These are phyloP conservation scores for Saturnispora galanensis DNA, from an alignment of 805 yeast genomes.

Conservation along the genomic window DNA sequence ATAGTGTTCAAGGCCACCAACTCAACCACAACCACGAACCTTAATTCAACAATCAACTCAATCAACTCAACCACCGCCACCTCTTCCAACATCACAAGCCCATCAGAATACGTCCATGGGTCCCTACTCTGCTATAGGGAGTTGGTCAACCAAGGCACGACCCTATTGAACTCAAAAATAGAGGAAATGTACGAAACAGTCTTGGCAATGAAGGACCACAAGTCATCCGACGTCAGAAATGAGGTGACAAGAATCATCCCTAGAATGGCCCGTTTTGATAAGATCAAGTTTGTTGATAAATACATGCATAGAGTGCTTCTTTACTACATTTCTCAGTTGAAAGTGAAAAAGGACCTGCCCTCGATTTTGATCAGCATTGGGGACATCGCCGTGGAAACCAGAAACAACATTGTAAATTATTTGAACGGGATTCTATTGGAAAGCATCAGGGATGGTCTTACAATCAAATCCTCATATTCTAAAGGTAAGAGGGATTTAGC, in stretches of 20 bases:
- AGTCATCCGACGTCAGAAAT: conserved; percentile 62
- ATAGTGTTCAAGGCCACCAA: conserved; percentile 17
- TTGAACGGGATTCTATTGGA: conserved; percentile 82
- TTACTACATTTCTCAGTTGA: conserved; percentile 68
- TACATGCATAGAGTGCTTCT: conserved; percentile 73
- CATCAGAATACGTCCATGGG: conserved; percentile 74
- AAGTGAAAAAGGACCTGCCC: conserved; percentile 61
- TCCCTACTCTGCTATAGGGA: conserved; percentile 75
- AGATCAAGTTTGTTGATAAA: conserved; percentile 63
- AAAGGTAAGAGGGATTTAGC: conserved; percentile 65
- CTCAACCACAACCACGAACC: background rate
- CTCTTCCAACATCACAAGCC: conserved; percentile 13
- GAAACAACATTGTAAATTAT: conserved; percentile 78
- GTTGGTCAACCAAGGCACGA: conserved; percentile 60
- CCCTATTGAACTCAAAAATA: conserved; percentile 60
- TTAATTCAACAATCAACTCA: background rate
- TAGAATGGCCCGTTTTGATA: conserved; percentile 67
- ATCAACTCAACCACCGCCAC: background rate
- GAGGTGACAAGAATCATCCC: conserved; percentile 85
- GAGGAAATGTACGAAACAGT: conserved; percentile 71
- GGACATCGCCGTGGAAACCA: conserved; percentile 68
- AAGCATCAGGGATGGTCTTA: conserved; percentile 70
- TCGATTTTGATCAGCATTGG: conserved; percentile 77
- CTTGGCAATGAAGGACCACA: conserved; percentile 66
- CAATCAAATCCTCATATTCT: conserved; percentile 37